A percentile compares a stretch with the other conserved stretches of the same genome.
phyloP scores from a whole-genome alignment of 306 rosid genomes.

The Argentina anserina region DNA sequence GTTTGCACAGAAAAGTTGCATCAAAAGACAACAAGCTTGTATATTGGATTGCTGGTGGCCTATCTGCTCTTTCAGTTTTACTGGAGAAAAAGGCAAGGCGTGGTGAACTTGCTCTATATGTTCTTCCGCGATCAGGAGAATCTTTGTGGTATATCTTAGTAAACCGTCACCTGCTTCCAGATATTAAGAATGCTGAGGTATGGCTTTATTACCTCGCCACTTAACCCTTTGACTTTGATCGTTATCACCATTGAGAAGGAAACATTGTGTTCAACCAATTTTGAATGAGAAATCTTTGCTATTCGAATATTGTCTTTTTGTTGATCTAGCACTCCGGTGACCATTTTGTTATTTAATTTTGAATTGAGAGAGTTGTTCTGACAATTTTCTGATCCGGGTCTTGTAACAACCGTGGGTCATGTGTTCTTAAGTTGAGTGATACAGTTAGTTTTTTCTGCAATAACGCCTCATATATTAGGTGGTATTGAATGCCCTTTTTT shows the following conservation, averaged over 20 bases:
- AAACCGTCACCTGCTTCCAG: constrained; percentile 85
- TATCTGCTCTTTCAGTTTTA: constrained; percentile 79
- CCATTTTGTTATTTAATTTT: neutral
- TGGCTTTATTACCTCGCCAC: neutral
- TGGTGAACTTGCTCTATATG: constrained; percentile 91
- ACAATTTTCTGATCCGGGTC: neutral
- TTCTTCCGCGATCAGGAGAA: constrained; percentile 93
- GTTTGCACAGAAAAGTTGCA: constrained; percentile 80
- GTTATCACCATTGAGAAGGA: neutral
- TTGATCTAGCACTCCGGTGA: neutral
- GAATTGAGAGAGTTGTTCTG: neutral
- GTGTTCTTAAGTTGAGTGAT: neutral
- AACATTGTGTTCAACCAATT: neutral
- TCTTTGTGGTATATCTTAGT: constrained; percentile 91
- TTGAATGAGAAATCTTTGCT: no score
- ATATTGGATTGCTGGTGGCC: constrained; percentile 85
- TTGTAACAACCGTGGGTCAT: neutral
- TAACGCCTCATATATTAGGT: no score
- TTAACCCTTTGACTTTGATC: neutral
- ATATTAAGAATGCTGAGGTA: constrained; percentile 91
- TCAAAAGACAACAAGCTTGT: constrained; percentile 85
- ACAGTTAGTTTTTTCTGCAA: neutral
- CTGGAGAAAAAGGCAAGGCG: constrained; percentile 91
- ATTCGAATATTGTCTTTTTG: neutral
- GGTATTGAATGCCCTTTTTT: neutral